Evolutionary conservation across 495 filamentous ascomycete species (phyloP), one percentile per base, ranked within the genome.

Genomic region (Geopyxis carbonaria): DNA sequence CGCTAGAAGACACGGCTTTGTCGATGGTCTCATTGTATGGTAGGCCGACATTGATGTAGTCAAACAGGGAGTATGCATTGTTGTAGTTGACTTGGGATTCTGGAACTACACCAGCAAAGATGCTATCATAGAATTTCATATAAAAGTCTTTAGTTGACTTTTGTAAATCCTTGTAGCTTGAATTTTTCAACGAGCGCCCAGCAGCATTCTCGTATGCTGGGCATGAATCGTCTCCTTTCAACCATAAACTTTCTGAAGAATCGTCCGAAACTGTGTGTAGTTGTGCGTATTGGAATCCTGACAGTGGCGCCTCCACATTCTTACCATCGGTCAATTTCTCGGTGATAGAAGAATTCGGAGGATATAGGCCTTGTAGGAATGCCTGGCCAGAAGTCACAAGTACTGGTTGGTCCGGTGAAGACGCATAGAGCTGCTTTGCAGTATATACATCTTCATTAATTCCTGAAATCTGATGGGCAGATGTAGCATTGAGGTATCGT

Each of bases 351-450:
- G 57, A 48, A 15, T 70, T 62, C 2, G 83, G 79, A 11, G 82
- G 81, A 51, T 91, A 92, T 6, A 91, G 61, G 6, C 76, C 81
- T 60, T 86, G 79, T 51, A 87, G 64, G 51, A 87, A 91, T 4
- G 73, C 78, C 47, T 75, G 65, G 1, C 77, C 78, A 3, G 78
- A 78, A 14, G 62, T 71, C 34, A 65, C 55, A 11, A 65, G 60
- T 38, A 64, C 64, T 31, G 68, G 60, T 39, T 70, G 57, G 18
- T 56, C 46, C 1, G 52, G 52, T 28, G 47, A 41, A 33, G 41
- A 22, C 16, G 47, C 52, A 28, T 44, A 48, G 14, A 56, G 7
- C 13, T 56, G 36, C 11, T 36, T 34, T 11, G 21, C 15, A 20
- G 14, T 20, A 32, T 40, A 24, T 2, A 33, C 24, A 15, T 18